Conservation (phyloP, 2,329 filamentous ascomycete species). For the Penicillium hesseltinei region DNA sequence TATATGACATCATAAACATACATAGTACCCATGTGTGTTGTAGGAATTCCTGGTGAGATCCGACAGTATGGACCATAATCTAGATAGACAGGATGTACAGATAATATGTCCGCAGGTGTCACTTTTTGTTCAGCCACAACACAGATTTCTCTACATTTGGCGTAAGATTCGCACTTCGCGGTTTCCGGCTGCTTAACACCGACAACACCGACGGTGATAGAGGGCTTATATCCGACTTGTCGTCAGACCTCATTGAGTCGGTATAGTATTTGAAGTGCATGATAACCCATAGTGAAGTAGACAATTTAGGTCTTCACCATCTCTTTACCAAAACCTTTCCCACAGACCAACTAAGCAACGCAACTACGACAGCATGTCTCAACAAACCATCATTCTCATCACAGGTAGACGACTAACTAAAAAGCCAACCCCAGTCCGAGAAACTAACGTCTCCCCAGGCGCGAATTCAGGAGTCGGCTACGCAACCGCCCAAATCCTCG, state of each 20-base stretch:
- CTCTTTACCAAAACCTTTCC: background rate
- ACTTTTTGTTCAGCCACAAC: background rate
- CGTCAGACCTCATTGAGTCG: background rate
- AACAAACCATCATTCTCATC: conserved; percentile 9
- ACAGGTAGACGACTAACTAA: conserved; percentile 1
- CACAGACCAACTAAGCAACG: background rate
- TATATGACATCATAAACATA: conserved; percentile 1
- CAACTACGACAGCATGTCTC: background rate
- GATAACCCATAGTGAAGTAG: background rate
- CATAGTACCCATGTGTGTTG: background rate
- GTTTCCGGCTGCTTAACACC: background rate
- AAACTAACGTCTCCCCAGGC: conserved; percentile 9
- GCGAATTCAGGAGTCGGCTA: conserved; percentile 24
- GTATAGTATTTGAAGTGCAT: background rate
- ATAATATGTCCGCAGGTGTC: background rate
- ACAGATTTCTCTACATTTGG: background rate
- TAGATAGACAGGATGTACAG: background rate
- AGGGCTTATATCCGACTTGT: background rate
- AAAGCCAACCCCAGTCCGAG: background rate
- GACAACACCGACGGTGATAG: background rate
- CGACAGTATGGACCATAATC: background rate
- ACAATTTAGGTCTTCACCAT: too few relatives aligned
- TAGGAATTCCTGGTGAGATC: background rate
- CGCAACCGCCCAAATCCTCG: conserved; percentile 16
- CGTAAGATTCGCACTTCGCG: too few relatives aligned